Evolutionary conservation across 257 asterid species (phyloP).

Genomic region (Rauvolfia tetraphylla): DNA sequence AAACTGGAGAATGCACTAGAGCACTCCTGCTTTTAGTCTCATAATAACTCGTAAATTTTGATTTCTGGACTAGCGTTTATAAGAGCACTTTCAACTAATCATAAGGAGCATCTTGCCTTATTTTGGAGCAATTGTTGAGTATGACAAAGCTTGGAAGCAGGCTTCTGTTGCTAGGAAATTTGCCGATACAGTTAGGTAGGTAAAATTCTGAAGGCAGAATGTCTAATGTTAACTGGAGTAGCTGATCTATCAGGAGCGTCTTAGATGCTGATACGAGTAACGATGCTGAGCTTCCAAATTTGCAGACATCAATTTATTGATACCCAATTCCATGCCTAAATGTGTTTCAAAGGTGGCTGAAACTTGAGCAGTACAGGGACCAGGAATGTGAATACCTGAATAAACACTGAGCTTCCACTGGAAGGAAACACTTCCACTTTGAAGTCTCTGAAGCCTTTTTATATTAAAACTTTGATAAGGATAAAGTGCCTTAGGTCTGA

Average conservation of each 20-base stretch:
- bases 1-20: background rate
- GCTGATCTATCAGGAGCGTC: background rate
- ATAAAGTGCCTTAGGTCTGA: background rate
- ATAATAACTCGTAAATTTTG: background rate
- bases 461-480: background rate
- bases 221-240: background rate
- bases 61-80: background rate
- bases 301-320: background rate
- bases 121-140: background rate
- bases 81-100: background rate
- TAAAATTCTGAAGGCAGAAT: background rate
- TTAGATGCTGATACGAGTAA: background rate
- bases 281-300: background rate
- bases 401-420: background rate
- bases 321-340: background rate
- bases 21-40: background rate
- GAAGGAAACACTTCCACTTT: background rate
- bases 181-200: background rate
- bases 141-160: background rate
- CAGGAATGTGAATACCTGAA: background rate
- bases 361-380: background rate
- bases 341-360: background rate
- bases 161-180: background rate
- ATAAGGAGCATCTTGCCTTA: background rate
- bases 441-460: background rate